These are phyloP conservation scores for Pseudocercospora eumusae DNA, from an alignment of 2,329 filamentous ascomycete species.

Conservation along the genomic window DNA sequence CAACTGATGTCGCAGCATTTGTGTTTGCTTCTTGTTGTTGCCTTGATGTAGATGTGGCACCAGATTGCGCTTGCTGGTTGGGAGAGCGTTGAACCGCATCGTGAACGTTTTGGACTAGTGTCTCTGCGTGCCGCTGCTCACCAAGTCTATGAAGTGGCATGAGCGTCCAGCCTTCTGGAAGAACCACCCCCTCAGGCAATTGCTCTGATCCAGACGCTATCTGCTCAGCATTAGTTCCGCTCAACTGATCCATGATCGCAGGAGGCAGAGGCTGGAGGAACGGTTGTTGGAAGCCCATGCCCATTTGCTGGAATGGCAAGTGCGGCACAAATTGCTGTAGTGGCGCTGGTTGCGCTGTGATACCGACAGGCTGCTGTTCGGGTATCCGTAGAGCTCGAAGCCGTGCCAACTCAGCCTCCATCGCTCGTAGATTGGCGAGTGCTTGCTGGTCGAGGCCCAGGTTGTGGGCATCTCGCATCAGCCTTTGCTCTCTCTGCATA, in stretches of 20 bases:
- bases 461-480: slow-evolving; percentile 66
- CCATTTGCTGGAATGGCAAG: slow-evolving; percentile 15
- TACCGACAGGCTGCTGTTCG: slow-evolving; percentile 26
- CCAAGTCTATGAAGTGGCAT: slow-evolving; percentile 48
- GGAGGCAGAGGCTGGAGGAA: slow-evolving; percentile 4
- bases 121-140: not conserved
- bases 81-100: no score
- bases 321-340: slow-evolving; percentile 23
- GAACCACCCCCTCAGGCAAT: slow-evolving; percentile 53
- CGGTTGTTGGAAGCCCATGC: slow-evolving; percentile 15
- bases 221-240: slow-evolving; percentile 33
- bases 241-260: slow-evolving; percentile 20
- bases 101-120: no score
- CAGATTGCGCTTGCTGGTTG: not conserved
- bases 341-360: slow-evolving; percentile 5
- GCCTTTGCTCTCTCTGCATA: slow-evolving; percentile 65
- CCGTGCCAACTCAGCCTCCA: slow-evolving; percentile 68
- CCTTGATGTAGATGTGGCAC: not conserved
- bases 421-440: slow-evolving; percentile 64
- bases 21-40: not conserved
- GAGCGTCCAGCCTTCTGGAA: slow-evolving; percentile 57
- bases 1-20: not conserved
- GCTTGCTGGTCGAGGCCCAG: slow-evolving; percentile 68
- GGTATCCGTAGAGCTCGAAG: slow-evolving; percentile 53
- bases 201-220: slow-evolving; percentile 48